phyloP scores from a whole-genome alignment of 768 basidiomycete species.

The Phanerodontia chrysosporium region DNA sequence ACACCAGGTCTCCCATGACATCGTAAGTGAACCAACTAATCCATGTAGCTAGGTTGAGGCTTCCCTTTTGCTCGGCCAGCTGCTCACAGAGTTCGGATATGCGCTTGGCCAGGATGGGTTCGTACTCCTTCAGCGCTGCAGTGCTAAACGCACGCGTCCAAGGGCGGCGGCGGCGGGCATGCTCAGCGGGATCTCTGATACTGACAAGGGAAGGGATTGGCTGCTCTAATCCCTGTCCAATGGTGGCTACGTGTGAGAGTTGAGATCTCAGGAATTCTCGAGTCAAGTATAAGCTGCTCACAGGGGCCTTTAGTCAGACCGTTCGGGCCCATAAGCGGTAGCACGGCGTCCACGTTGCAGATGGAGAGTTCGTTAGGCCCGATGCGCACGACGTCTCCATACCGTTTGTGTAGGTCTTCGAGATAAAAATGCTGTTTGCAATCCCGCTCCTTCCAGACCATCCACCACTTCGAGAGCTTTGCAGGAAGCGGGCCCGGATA shows the following conservation, averaged over 20 bases:
- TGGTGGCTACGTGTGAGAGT: background rate
- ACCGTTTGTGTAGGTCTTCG: constrained; percentile 42
- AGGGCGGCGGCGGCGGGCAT: constrained; percentile 22
- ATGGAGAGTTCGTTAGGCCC: constrained; percentile 63
- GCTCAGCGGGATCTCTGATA: constrained; percentile 19
- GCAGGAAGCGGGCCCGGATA: constrained; percentile 18
- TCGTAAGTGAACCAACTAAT: constrained; percentile 16
- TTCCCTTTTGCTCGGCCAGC: background rate
- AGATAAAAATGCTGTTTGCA: constrained; percentile 41
- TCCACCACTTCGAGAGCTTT: constrained; percentile 18
- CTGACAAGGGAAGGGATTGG: background rate
- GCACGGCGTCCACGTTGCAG: constrained; percentile 38
- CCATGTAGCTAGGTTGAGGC: constrained; percentile 20
- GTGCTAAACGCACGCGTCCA: constrained; percentile 29
- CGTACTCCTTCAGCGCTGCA: constrained; percentile 24
- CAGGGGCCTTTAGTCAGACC: constrained; percentile 56
- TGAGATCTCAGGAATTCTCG: too few relatives aligned
- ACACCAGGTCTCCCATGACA: constrained; percentile 13
- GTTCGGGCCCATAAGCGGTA: constrained; percentile 41
- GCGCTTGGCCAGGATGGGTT: constrained; percentile 17
- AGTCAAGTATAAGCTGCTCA: constrained; percentile 27
- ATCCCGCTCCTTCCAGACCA: constrained; percentile 4
- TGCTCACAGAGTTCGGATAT: constrained; percentile 14
- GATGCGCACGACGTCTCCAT: constrained; percentile 54
- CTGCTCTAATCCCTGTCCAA: background rate